Evolutionary conservation across 2,329 filamentous ascomycete species (phyloP).

Genomic region (Lecanicillium sp.): DNA sequence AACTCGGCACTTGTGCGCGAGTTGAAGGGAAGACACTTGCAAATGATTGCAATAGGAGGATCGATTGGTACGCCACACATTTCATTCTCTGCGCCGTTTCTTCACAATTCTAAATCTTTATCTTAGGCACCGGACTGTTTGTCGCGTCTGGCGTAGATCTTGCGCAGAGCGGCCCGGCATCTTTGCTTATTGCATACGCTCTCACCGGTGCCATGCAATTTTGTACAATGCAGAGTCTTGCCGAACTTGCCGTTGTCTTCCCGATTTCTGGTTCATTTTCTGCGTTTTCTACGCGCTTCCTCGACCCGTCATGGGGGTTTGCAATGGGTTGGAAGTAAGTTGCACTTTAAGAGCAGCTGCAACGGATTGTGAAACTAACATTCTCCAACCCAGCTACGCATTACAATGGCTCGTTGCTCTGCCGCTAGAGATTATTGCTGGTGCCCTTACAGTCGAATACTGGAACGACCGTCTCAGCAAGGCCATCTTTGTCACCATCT

Average conservation of each 20-base stretch:
- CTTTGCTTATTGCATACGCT: slow-evolving; percentile 6
- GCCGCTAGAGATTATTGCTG: slow-evolving; percentile 40
- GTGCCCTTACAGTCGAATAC: slow-evolving; percentile 40
- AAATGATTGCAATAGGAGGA: slow-evolving; percentile 8
- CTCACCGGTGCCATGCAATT: slow-evolving; percentile 7
- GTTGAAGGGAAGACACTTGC: slow-evolving; percentile 6
- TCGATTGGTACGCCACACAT: slow-evolving; percentile 3
- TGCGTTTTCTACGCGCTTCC: slow-evolving; percentile 49
- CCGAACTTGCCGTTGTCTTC: slow-evolving; percentile 49
- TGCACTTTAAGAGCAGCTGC: not conserved
- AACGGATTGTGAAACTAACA: not conserved
- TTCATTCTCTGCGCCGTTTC: not conserved
- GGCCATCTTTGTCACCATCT: slow-evolving; percentile 43
- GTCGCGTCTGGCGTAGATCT: slow-evolving; percentile 7
- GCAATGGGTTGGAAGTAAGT: slow-evolving; percentile 44
- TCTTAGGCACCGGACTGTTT: slow-evolving; percentile 5
- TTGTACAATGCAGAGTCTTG: slow-evolving; percentile 25
- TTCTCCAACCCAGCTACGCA: not conserved
- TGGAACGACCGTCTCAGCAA: slow-evolving; percentile 37
- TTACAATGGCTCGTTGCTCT: slow-evolving; percentile 40
- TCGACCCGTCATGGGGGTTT: slow-evolving; percentile 49
- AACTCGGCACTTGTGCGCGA: slow-evolving; percentile 7
- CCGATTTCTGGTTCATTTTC: slow-evolving; percentile 53
- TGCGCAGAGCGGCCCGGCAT: slow-evolving; percentile 6
- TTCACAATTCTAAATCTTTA: not conserved